Evolutionary conservation across 768 basidiomycete genomes (phyloP), one percentile per base, ranked within the genome.

Genomic region (Suillus decipiens): DNA sequence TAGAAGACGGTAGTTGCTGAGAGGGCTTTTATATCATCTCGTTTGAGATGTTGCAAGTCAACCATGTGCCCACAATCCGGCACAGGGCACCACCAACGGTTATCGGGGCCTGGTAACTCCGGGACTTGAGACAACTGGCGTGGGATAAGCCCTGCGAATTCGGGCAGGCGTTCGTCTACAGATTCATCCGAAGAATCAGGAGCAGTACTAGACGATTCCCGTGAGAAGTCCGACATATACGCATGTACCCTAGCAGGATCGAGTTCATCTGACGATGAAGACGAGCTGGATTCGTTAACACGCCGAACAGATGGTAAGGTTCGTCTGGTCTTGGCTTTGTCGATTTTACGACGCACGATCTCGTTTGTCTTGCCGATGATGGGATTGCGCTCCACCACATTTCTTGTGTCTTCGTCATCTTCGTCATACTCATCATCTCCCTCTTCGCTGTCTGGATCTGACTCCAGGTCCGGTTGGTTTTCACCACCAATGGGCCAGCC

Each of bases 221-320:
- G 80, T 12, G 83, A 84, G 69, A 88, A 88, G 67, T 89, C 87
- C 0, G 83, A 78, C 68, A 84, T 85, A 65, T 87, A 87, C 12
- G 45, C 68, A 70, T 68, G 60, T 69, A 76, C 54, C 68, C 56
- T 59, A 15, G 55, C 60, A n/a, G 43, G 60, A 28, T 43, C 42
- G 14, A 54, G 66, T 28, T 19, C 63, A 1, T 76, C 75, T 14
- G 69, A 68, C 2, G 33, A 71, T 39, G 76, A 70, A 15, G 39
- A 72, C 10, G 66, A 66, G 14, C 8, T 59, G 12, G 58, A 34
- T 24, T 61, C 11, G 6, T 28, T 28, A 24, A 15, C 43, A 41
- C 5, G 28, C 43, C 19, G 37, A 5, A 19, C 14, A 34, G 11
- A 34, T 33, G 19, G 19, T 2, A 11, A 61, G 3, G 31, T 12